phyloP scores from a whole-genome alignment of 208 protist genomes.

The Wallacemonas sp. region DNA sequence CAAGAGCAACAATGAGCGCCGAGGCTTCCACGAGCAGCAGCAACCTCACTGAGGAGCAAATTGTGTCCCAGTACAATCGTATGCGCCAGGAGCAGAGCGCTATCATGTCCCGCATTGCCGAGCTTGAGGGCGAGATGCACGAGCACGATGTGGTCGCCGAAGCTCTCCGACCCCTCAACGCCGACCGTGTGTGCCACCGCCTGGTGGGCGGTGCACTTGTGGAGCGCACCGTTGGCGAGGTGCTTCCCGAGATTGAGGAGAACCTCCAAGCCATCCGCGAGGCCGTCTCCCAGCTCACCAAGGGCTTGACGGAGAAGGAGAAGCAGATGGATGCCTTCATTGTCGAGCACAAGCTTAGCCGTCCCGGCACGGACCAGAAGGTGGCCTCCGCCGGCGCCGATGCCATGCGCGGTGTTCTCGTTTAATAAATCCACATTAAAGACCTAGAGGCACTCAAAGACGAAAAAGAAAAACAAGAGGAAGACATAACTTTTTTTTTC shows the following conservation, averaged over 20 bases:
- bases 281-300: constrained; percentile 72
- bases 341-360: constrained; percentile 67
- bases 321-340: constrained; percentile 90
- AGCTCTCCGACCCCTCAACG: constrained; percentile 83
- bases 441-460: neutral
- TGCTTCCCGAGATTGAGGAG: constrained; percentile 93
- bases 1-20: constrained; percentile 17
- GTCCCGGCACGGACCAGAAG: constrained; percentile 42
- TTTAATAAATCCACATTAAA: constrained; percentile 26
- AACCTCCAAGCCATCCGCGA: constrained; percentile 82
- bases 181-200: constrained; percentile 93
- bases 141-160: constrained; percentile 92
- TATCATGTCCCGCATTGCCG: constrained; percentile 84
- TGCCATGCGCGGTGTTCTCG: constrained; percentile 64
- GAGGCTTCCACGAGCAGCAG: constrained; percentile 17
- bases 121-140: constrained; percentile 87
- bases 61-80: constrained; percentile 83
- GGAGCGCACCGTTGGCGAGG: constrained; percentile 94
- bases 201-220: constrained; percentile 95
- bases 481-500: too few species aligned
- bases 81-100: constrained; percentile 86
- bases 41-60: constrained; percentile 64
- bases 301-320: constrained; percentile 76
- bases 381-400: constrained; percentile 27
- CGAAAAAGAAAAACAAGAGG: constrained; percentile 1